Conservation (phyloP, 2,329 filamentous ascomycete genomes). For the Apiospora sp. region DNA sequence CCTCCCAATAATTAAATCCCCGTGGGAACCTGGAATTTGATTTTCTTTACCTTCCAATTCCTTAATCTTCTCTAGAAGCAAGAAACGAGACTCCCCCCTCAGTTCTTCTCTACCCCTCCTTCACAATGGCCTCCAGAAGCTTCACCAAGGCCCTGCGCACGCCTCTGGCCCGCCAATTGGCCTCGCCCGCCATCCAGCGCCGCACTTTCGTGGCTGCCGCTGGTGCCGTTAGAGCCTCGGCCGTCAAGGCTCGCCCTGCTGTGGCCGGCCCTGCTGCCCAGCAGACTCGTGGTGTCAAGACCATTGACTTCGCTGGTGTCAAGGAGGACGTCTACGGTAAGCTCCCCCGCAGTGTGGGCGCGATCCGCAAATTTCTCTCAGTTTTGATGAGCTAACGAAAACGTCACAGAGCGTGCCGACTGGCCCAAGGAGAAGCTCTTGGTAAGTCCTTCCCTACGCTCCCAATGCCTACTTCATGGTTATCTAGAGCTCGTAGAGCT, state of each 20-base stretch:
- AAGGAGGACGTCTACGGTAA: conserved; percentile 95
- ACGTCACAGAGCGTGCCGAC: conserved; percentile 83
- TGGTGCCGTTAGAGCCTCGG: conserved; percentile 61
- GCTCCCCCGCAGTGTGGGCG: conserved; percentile 37
- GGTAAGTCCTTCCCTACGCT: conserved; percentile 62
- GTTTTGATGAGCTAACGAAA: conserved; percentile 38
- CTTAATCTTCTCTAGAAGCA: conserved; percentile 32
- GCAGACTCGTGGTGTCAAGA: conserved; percentile 92
- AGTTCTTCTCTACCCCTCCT: conserved; percentile 40
- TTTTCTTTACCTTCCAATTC: conserved; percentile 29
- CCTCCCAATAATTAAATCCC: conserved; percentile 14
- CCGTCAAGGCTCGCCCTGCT: conserved; percentile 53
- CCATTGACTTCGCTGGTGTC: conserved; percentile 95
- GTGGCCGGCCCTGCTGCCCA: conserved; percentile 57
- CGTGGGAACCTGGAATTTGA: neutral
- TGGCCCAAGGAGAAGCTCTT: conserved; percentile 99
- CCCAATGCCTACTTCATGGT: neutral
- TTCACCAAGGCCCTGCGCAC: conserved; percentile 73
- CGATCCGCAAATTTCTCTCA: conserved; percentile 11
- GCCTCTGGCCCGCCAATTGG: conserved; percentile 70
- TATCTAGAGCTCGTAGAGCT: neutral
- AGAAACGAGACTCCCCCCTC: conserved; percentile 33
- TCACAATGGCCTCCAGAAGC: conserved; percentile 80
- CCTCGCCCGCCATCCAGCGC: conserved; percentile 65
- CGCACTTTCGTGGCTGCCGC: conserved; percentile 69